Percentiles rank a stretch among this genome's conserved stretches.
phyloP scores from a whole-genome alignment of 2,329 filamentous ascomycete genomes.

The Nemania abortiva region DNA sequence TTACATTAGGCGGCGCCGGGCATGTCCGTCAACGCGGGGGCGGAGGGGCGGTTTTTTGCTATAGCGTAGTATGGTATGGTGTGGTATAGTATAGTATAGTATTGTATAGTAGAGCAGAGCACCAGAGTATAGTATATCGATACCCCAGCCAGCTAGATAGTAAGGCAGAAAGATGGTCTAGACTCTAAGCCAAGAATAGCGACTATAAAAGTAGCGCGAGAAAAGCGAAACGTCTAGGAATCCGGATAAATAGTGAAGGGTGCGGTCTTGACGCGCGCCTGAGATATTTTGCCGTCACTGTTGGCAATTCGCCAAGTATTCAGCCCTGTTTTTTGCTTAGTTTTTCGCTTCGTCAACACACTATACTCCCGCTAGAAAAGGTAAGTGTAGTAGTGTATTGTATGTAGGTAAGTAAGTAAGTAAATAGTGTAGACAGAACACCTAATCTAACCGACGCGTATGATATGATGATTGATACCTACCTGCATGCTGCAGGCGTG shows the following conservation, averaged over 20 bases:
- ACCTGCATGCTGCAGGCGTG: conserved; percentile 15
- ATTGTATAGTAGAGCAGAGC: not conserved
- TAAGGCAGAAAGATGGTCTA: not conserved
- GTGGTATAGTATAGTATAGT: not conserved
- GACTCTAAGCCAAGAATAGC: not conserved
- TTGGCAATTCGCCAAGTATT: not conserved
- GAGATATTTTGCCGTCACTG: conserved; percentile 1
- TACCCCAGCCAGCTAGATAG: not conserved
- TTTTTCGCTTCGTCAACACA: not conserved
- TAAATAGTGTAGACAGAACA: not conserved
- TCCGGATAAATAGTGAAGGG: not conserved
- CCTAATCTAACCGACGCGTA: conserved; percentile 10
- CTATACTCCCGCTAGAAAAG: not conserved
- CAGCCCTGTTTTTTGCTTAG: not conserved
- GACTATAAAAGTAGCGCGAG: not conserved
- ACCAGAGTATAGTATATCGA: not conserved
- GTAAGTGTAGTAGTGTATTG: not conserved
- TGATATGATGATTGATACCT: conserved; percentile 12
- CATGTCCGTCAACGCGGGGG: not conserved
- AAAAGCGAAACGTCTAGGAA: not conserved
- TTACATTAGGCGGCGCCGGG: conserved; percentile 13
- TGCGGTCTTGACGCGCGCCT: not conserved
- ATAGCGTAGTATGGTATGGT: no score
- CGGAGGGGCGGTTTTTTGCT: not conserved
- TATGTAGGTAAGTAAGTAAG: not conserved